Base-by-base conservation (phyloP, 306 rosid genomes). In the Ormosia semicastrata region DNA sequence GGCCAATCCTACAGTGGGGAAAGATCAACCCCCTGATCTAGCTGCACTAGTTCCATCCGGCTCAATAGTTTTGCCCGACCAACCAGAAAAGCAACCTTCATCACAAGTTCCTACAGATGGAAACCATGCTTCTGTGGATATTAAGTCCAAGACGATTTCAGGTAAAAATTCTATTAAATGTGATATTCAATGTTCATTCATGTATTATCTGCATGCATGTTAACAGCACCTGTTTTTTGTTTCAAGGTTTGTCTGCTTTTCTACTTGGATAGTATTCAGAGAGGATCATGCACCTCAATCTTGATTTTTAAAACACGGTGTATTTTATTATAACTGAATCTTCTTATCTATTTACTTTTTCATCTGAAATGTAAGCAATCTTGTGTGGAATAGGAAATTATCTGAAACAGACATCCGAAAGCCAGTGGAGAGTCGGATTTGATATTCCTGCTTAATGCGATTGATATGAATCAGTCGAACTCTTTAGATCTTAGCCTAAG, bases 21-120 rank as follows among this genome's bases (percentile, higher is more conserved):
- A 93, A 81, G 94, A 93, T 83, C 92, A 87, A 76, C 94, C 94
- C 46, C 97, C 97, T 44, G 94, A 93, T 88, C 95, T 93, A 73
- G 95, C 94, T 37, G 80, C 86, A 67, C 86, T 89, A 53, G 87
- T 89, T 66, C 97, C 90, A 40, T 82, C 86, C 15, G 82, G 81
- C 57, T 77, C 91, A 41, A 37, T 85, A 34, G 71, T 73, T 62
- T 64, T 83, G 59, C 81, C 95, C 1, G 89, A 83, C 66, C 65
- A 70, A 64, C 87, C 81, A 3, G 90, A 84, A 77, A 87, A 82
- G 67, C 84, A 84, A 82, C 56, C 88, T 81, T 81, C 95, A 11
- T 47, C 60, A 2, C 83, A 80, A 65, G 81, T 24, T 80, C 70
- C 71, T 17, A 24, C n/a, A 2, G 85, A 85, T 54, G 79, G 44